phyloP scores from a whole-genome alignment of 2,329 filamentous ascomycete genomes.

The Penicillium sp. region DNA sequence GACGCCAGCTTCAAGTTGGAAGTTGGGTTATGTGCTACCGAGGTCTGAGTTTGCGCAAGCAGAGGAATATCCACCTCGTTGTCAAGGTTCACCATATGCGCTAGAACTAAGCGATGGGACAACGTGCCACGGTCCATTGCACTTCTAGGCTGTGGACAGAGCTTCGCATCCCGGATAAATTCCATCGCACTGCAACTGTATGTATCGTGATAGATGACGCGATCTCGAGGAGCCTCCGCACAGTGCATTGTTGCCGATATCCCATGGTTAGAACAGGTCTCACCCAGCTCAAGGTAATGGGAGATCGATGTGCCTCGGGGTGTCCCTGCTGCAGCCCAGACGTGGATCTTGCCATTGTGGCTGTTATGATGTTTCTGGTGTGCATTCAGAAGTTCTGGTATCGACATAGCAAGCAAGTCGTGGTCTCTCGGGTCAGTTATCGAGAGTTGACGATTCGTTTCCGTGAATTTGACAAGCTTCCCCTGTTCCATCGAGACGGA shows the following conservation, averaged over 20 bases:
- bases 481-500: neutral
- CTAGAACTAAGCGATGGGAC: constrained; percentile 42
- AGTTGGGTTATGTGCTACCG: constrained; percentile 50
- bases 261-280: constrained; percentile 34
- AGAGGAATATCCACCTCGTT: constrained; percentile 38
- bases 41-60: constrained; percentile 36
- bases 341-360: constrained; percentile 49
- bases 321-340: constrained; percentile 49
- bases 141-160: constrained; percentile 17
- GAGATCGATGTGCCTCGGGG: constrained; percentile 42
- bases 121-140: neutral
- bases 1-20: constrained; percentile 52
- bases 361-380: constrained; percentile 19
- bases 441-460: constrained; percentile 26
- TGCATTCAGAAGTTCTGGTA: constrained; percentile 21
- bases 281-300: constrained; percentile 37
- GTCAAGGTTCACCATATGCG: constrained; percentile 52
- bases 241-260: constrained; percentile 49
- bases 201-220: constrained; percentile 22
- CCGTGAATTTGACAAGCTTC: constrained; percentile 24
- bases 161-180: constrained; percentile 35
- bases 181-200: constrained; percentile 37
- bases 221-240: constrained; percentile 38
- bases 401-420: constrained; percentile 29
- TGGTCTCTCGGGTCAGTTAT: constrained; percentile 29